These are phyloP conservation scores for Populus euphratica DNA, from an alignment of 345 rosid genomes.

Conservation along the genomic window DNA sequence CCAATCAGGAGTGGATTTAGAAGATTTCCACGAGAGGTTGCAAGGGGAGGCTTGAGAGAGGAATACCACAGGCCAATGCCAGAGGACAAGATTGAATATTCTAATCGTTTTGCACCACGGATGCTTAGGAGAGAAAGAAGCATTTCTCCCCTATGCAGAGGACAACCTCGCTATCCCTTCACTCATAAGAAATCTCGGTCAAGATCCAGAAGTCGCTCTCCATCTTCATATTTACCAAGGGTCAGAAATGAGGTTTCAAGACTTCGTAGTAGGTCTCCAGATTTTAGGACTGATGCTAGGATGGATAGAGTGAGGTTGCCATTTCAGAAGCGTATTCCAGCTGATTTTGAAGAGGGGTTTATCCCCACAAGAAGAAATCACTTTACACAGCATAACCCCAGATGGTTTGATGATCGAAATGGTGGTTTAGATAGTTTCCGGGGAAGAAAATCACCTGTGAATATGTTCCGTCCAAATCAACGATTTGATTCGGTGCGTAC, in stretches of 20 bases:
- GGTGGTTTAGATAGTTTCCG: slow-evolving; percentile 29
- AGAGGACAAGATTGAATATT: slow-evolving; percentile 30
- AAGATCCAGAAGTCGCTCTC: slow-evolving; percentile 52
- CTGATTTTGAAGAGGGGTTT: slow-evolving; percentile 36
- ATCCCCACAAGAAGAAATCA: slow-evolving; percentile 33
- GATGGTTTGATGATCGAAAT: slow-evolving; percentile 39
- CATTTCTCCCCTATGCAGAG: slow-evolving; percentile 34
- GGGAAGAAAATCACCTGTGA: slow-evolving; percentile 39
- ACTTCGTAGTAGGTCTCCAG: slow-evolving; percentile 42
- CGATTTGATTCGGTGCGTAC: slow-evolving; percentile 35
- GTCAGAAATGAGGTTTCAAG: slow-evolving; percentile 35
- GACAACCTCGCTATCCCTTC: slow-evolving; percentile 27
- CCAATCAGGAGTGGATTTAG: slow-evolving; percentile 38
- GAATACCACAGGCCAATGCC: slow-evolving; percentile 27
- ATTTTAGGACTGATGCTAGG: slow-evolving; percentile 32
- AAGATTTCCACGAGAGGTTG: slow-evolving; percentile 26
- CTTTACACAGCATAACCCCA: slow-evolving; percentile 25
- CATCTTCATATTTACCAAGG: slow-evolving; percentile 29
- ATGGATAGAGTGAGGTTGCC: slow-evolving; percentile 39
- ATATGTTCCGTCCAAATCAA: slow-evolving; percentile 29
- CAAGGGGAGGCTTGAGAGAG: slow-evolving; percentile 33
- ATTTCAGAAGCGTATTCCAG: slow-evolving; percentile 38
- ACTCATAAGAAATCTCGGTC: slow-evolving; percentile 33
- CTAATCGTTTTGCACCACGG: slow-evolving; percentile 28
- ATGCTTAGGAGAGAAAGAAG: slow-evolving; percentile 44